Percentiles rank a stretch among this genome's conserved stretches.
phyloP scores from a whole-genome alignment of 495 filamentous ascomycete species.

The Xylaria acuta region DNA sequence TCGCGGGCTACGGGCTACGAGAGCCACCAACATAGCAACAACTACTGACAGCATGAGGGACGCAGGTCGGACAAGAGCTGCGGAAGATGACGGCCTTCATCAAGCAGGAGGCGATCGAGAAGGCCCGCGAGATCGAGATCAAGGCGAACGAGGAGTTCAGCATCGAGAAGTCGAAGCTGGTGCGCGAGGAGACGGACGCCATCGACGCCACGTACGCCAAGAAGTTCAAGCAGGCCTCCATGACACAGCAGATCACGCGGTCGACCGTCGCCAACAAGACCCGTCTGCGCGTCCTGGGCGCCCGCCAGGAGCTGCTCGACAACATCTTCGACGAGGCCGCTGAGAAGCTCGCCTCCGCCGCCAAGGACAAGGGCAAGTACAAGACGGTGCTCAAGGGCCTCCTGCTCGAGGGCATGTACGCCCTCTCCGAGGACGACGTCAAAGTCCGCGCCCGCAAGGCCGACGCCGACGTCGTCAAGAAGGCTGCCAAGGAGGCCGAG shows the following conservation, averaged over 20 bases:
- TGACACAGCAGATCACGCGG: constrained; percentile 96
- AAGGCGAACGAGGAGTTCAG: constrained; percentile 98
- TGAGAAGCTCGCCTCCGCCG: constrained; percentile 65
- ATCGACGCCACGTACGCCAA: constrained; percentile 95
- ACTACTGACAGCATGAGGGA: constrained; percentile 24
- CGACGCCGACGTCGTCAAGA: constrained; percentile 74
- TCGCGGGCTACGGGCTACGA: not conserved
- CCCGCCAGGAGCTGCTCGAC: constrained; percentile 89
- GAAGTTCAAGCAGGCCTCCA: constrained; percentile 96
- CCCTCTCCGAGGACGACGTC: constrained; percentile 79
- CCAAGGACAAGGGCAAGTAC: constrained; percentile 75
- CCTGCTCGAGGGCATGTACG: constrained; percentile 89
- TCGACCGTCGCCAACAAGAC: constrained; percentile 96
- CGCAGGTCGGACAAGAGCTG: constrained; percentile 89
- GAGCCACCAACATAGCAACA: constrained; percentile 11
- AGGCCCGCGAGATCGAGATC: constrained; percentile 93
- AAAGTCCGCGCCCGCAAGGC: constrained; percentile 75
- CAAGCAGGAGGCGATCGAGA: constrained; percentile 95
- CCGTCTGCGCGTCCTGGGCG: constrained; percentile 81
- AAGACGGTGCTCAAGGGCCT: constrained; percentile 75
- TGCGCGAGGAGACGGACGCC: constrained; percentile 87
- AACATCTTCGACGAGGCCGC: constrained; percentile 84
- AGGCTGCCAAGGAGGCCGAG: constrained; percentile 75
- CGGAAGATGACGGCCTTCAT: constrained; percentile 99
- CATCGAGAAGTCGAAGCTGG: constrained; percentile 98